These are phyloP conservation scores for Fusarium sp. DNA, from an alignment of 2,329 filamentous ascomycete species.

Conservation along the genomic window DNA sequence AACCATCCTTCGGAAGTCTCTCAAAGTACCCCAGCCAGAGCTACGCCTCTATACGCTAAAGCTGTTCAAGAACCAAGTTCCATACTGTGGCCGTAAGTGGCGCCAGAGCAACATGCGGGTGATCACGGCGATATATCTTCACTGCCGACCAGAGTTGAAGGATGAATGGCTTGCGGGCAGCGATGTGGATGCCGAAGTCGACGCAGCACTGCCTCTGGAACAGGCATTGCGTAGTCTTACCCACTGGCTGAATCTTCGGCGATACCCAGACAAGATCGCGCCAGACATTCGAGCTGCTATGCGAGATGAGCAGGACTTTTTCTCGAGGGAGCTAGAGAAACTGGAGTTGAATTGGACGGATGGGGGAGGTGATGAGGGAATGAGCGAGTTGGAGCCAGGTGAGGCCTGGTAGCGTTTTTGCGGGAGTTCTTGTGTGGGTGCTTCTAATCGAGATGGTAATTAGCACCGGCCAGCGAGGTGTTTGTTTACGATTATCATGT, in stretches of 20 bases:
- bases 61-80: constrained; percentile 98
- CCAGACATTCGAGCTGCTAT: constrained; percentile 68
- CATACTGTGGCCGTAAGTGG: constrained; percentile 98
- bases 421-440: constrained; percentile 7
- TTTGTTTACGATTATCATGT: constrained; percentile 2
- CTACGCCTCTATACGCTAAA: constrained; percentile 95
- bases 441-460: constrained; percentile 8
- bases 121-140: constrained; percentile 95
- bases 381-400: constrained; percentile 53
- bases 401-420: constrained; percentile 45
- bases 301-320: constrained; percentile 83
- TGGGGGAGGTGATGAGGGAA: constrained; percentile 52
- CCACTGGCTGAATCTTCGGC: constrained; percentile 91
- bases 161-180: constrained; percentile 95
- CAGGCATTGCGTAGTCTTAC: constrained; percentile 90
- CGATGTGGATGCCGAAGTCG: constrained; percentile 93
- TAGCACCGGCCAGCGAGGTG: background rate
- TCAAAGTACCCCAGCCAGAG: constrained; percentile 89
- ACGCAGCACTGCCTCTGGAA: constrained; percentile 91
- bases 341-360: constrained; percentile 69
- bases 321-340: constrained; percentile 81
- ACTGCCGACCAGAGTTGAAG: constrained; percentile 90
- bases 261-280: constrained; percentile 84
- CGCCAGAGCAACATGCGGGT: constrained; percentile 98
- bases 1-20: constrained; percentile 89